Conservation (phyloP, 2,329 filamentous ascomycete species). For the Bipolaris zeicola region DNA sequence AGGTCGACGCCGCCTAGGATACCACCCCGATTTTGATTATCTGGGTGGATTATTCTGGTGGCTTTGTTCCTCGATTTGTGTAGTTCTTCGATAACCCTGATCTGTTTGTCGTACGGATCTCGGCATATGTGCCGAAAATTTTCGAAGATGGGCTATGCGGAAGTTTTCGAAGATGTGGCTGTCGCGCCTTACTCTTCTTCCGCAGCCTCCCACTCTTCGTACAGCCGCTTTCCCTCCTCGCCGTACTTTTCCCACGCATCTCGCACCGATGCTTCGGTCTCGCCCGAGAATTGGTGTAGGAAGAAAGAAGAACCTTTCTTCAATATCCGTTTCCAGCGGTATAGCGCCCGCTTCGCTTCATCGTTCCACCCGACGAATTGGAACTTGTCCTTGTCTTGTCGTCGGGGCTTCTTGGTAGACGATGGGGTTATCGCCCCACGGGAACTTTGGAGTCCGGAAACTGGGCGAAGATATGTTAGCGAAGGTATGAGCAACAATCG, state of each 20-base stretch:
- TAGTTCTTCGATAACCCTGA: too few species aligned
- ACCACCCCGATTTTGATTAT: too few species aligned
- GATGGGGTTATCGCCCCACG: neutral
- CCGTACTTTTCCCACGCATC: constrained; percentile 6
- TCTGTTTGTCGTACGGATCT: too few species aligned
- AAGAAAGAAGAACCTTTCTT: constrained; percentile 6
- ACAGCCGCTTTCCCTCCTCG: constrained; percentile 2
- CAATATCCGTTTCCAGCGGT: constrained; percentile 4
- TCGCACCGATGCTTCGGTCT: constrained; percentile 2
- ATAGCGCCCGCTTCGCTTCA: constrained; percentile 5
- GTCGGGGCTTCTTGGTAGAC: neutral
- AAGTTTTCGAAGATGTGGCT: too few species aligned
- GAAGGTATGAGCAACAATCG: neutral
- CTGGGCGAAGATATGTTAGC: neutral
- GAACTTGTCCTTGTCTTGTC: neutral
- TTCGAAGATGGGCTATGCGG: too few species aligned
- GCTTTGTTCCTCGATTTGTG: too few species aligned
- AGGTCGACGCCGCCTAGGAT: too few species aligned
- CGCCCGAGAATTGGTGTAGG: constrained; percentile 5
- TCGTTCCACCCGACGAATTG: constrained; percentile 8
- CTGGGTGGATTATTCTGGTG: too few species aligned
- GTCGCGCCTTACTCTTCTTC: neutral
- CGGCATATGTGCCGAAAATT: too few species aligned
- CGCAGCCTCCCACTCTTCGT: neutral
- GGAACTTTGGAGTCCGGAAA: neutral